Percentiles rank a stretch among this genome's conserved stretches.
phyloP scores from a whole-genome alignment of 2,329 filamentous ascomycete species.

The Cordyceps tenuipes region DNA sequence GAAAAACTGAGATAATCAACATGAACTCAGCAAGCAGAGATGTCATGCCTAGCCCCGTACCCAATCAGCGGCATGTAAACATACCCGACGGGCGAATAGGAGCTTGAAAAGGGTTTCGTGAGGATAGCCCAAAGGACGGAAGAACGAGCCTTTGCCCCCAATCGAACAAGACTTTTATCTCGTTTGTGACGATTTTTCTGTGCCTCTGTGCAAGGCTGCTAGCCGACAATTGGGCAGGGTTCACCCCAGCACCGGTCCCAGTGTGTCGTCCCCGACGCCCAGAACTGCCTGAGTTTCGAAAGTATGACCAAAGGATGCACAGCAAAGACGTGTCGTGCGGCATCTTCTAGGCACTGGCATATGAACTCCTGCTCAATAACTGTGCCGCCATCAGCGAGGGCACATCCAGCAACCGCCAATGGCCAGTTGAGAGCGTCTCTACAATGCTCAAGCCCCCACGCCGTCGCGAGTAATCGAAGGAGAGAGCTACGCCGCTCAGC shows the following conservation, averaged over 20 bases:
- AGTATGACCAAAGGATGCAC: neutral
- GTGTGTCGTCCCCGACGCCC: neutral
- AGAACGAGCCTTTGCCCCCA: no score
- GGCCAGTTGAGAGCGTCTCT: conserved; percentile 1
- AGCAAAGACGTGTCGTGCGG: neutral
- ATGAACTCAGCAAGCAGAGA: no score
- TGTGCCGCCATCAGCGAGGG: neutral
- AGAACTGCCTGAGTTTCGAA: neutral
- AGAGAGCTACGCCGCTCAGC: neutral
- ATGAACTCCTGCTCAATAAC: neutral
- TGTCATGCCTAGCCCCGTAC: no score
- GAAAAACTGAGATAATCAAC: no score
- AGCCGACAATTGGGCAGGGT: neutral
- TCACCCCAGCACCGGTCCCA: neutral
- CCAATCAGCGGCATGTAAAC: no score
- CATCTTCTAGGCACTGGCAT: neutral
- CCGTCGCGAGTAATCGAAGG: neutral
- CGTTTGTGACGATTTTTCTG: no score
- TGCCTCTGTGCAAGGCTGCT: neutral
- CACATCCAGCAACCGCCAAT: neutral
- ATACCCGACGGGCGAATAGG: no score
- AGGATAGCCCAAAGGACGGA: no score
- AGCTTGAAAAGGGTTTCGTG: no score
- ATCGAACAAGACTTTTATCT: no score
- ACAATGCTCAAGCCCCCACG: neutral